Base-by-base conservation (phyloP, 768 basidiomycete genomes). In the Boletus rubescentipes region DNA sequence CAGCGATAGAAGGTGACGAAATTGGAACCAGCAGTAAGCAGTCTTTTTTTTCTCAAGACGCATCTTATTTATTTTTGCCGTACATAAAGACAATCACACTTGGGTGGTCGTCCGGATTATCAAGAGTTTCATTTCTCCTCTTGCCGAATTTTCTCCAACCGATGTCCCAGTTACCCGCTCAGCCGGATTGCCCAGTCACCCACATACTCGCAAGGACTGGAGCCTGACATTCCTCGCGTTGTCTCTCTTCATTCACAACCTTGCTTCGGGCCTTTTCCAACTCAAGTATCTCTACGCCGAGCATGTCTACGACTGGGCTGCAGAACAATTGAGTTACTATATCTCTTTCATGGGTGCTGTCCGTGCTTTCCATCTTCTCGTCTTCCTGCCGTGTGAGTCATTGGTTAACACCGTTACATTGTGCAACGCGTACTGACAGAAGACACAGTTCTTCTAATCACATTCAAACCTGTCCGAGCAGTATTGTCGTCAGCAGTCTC, bases 251-350 rank as follows among this genome's bases (percentile, higher is more conserved):
- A 65, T 77, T 11, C 83, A 87, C 67, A 68, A 85, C 32, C 75
- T 91, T 31, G 81, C 89, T 3, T 79, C 78, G 80, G 90, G 87
- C 16, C 69, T 91, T 1, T 86, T 84, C 67, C 84, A 83, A 48
- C 75, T 86, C 54, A 92, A 91, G 68, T 91, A 90, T 59, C 71
- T 91, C 34, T 93, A 91, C 56, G 89, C 86, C 0, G 82, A 83
- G 59, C 86, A 90, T 62, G 73, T 85, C 10, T 91, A 86, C 61
- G 66, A 73, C 11, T 91, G 89, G 89, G 78, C 76, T 14, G 78
- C 87, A 11, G 80, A 80, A 35, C 75, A 87, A 79, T 64, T 91
- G 57, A 86, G 88, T 42, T 85, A 86, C 64, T 91, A 89, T 61
- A 86, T 91, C 72, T 86, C 87, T 0, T 77, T 82, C 20, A 73